A percentile compares a stretch with the other conserved stretches of the same genome.
phyloP scores from a whole-genome alignment of 2,329 filamentous ascomycete species.

The Sclerotinia nivalis region DNA sequence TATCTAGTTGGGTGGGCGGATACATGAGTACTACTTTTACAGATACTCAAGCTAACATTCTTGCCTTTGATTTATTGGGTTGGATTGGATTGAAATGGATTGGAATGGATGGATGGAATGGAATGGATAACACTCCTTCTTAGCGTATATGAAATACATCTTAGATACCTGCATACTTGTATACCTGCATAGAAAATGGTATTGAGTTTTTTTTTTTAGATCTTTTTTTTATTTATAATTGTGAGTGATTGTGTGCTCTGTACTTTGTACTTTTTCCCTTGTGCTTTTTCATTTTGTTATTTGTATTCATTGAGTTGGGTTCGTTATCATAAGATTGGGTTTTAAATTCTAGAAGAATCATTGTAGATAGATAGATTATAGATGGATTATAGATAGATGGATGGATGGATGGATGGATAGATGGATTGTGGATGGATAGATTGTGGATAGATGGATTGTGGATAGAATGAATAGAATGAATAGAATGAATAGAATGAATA shows the following conservation, averaged over 20 bases:
- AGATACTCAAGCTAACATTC: neutral
- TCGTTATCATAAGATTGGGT: too few relatives aligned
- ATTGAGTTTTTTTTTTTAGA: neutral
- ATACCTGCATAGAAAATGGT: constrained; percentile 15
- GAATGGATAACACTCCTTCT: constrained; percentile 10
- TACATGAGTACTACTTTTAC: neutral
- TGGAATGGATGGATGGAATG: neutral
- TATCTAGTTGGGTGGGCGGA: neutral
- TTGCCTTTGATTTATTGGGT: neutral
- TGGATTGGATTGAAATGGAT: neutral
- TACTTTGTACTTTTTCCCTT: neutral
- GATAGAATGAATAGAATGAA: neutral
- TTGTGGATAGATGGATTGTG: too few relatives aligned
- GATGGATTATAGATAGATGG: neutral
- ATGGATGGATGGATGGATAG: neutral
- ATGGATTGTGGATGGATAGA: neutral
- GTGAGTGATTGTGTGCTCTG: neutral
- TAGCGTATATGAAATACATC: constrained; percentile 18
- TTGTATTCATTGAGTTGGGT: too few relatives aligned
- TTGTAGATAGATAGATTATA: too few relatives aligned
- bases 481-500: too few relatives aligned
- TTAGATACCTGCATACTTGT: constrained; percentile 12
- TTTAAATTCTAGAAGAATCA: too few relatives aligned
- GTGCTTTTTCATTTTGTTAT: too few relatives aligned
- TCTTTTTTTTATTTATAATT: neutral